Base-by-base conservation (phyloP, 768 basidiomycete species). In the Mycena metata region DNA sequence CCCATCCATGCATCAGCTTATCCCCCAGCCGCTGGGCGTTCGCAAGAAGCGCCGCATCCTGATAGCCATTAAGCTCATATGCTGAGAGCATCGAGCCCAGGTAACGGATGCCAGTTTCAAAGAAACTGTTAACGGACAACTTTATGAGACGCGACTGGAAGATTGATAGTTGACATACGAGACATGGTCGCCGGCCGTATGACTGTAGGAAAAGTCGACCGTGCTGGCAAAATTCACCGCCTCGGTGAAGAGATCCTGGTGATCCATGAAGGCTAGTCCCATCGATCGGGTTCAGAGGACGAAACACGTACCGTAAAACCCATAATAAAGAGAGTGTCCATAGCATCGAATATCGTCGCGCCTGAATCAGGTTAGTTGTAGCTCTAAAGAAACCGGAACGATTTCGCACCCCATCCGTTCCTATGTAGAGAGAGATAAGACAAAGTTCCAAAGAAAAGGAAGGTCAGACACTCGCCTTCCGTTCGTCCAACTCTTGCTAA, bases 81-180 rank as follows among this genome's bases (percentile, higher is more conserved):
- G 90, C 89, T 8, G 86, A 86, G 16, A 91, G 81, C 5, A 92
- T 79, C 9, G 91, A 90, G 3, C 91, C 91, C 13, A 92, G 82
- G 67, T 92, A 87, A 19, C 91, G 87, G 59, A 92, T 92, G 58
- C 88, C 87, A 0, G 89, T 91, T 80, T 91, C 88, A 61, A 87
- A 88, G 75, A 88, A 85, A 35, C 66, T 67, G 63, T 39, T 39
- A 39, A 24, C 26, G 33, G 30, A 46, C 43, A 33, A 47, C 10
- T 2, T 59, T 7, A 60, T 60, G 50, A 67, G 57, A 60, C 15
- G 26, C 55, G 30, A 12, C 46, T 33, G 19, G n/a, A 24, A 51
- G 30, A 50, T 56, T 0, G 3, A 39, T 36, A 26, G 24, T 21
- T 47, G 30, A 60, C 59, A 50, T 57, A 60, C 66, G 59, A 67